Percentiles rank a stretch among this genome's conserved stretches.
Conservation (phyloP, 805 yeast genomes). For the Zygoascus bituminiphila region DNA sequence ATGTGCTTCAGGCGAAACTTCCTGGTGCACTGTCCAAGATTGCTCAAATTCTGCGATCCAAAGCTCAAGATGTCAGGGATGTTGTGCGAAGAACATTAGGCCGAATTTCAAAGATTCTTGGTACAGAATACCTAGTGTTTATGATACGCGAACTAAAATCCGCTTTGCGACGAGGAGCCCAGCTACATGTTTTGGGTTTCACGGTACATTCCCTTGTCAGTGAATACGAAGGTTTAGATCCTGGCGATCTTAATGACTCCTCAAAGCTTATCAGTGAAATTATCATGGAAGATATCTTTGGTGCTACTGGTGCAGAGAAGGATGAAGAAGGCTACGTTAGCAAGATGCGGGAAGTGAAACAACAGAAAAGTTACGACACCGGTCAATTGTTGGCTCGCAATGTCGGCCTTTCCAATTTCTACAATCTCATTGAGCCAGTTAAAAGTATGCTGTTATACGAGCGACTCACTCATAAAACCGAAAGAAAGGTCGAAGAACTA, state of each 20-base stretch:
- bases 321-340: constrained; percentile 87
- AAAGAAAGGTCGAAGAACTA: constrained; percentile 69
- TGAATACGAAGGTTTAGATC: constrained; percentile 40
- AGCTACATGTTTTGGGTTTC: constrained; percentile 83
- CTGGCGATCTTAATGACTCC: constrained; percentile 67
- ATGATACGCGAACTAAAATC: constrained; percentile 68
- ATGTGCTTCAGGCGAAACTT: constrained; percentile 46
- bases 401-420: constrained; percentile 50
- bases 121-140: constrained; percentile 65
- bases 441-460: constrained; percentile 52
- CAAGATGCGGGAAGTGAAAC: constrained; percentile 83
- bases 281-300: constrained; percentile 89
- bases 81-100: constrained; percentile 70
- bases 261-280: constrained; percentile 54
- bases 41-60: constrained; percentile 82
- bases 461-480: constrained; percentile 57
- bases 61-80: constrained; percentile 83
- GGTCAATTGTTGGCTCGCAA: constrained; percentile 68
- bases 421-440: constrained; percentile 57
- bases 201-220: constrained; percentile 71
- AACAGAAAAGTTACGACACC: constrained; percentile 79
- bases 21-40: constrained; percentile 79
- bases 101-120: constrained; percentile 54
- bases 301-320: constrained; percentile 86
- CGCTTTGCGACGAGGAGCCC: constrained; percentile 83